These are phyloP conservation scores for Beauveria pseudobassiana DNA, from an alignment of 2,329 filamentous ascomycete genomes.

Conservation along the genomic window DNA sequence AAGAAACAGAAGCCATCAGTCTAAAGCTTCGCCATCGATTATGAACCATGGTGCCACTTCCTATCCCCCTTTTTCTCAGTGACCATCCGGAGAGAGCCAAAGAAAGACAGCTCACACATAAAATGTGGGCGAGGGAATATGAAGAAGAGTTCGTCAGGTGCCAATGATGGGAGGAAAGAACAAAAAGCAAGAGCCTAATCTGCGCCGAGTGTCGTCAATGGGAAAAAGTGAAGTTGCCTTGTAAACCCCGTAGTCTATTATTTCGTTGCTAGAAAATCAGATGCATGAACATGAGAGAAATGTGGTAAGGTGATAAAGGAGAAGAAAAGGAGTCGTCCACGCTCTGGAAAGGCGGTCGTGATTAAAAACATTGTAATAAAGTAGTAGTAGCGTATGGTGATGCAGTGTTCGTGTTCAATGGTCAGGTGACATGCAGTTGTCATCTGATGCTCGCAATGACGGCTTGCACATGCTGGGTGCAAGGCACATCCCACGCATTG, in stretches of 20 bases:
- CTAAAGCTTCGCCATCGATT: not conserved
- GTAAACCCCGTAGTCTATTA: slow-evolving; percentile 1
- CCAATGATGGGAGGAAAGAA: not conserved
- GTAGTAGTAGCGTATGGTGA: not conserved
- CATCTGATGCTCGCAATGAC: not conserved
- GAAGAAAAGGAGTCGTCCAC: not conserved
- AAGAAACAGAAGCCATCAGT: not conserved
- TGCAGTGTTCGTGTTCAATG: not conserved
- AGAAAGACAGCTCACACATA: not conserved
- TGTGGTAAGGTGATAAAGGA: not conserved
- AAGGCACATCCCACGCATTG: not conserved
- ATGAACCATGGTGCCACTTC: not conserved
- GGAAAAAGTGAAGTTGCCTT: not conserved
- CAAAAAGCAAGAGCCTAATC: not conserved
- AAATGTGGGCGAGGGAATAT: not conserved
- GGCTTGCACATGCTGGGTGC: too few species aligned
- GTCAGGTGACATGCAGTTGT: not conserved
- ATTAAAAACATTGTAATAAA: not conserved
- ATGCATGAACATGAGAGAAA: not conserved
- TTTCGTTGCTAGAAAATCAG: slow-evolving; percentile 1
- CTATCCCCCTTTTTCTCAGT: not conserved
- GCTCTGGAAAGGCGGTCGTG: not conserved
- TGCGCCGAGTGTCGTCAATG: not conserved
- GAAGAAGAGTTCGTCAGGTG: not conserved
- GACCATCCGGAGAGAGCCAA: too few species aligned